Percentiles rank a stretch among this genome's conserved stretches.
Evolutionary conservation across 2,329 filamentous ascomycete genomes (phyloP).

Genomic region (Xylariaceae sp.): DNA sequence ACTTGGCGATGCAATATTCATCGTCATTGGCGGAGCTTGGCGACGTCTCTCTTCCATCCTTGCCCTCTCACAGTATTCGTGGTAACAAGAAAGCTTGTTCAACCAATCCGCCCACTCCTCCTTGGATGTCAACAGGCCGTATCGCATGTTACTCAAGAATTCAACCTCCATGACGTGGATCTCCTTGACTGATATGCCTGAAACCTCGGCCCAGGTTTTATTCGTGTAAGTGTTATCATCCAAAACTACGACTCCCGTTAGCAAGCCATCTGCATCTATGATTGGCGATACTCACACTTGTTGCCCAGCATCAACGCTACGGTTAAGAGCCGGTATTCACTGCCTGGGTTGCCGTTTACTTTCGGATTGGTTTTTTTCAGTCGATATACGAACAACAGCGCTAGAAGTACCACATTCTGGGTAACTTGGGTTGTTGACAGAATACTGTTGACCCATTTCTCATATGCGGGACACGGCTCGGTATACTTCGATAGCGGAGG

Average conservation of each 20-base stretch:
- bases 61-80: constrained; percentile 78
- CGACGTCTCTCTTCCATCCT: constrained; percentile 44
- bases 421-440: constrained; percentile 94
- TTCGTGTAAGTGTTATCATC: constrained; percentile 99
- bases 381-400: constrained; percentile 89
- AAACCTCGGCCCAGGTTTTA: constrained; percentile 99
- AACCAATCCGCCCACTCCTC: constrained; percentile 89
- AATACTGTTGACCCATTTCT: constrained; percentile 91
- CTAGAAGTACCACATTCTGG: constrained; percentile 90
- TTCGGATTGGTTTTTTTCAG: constrained; percentile 87
- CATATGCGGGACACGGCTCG: constrained; percentile 76
- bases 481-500: constrained; percentile 68
- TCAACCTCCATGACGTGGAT: constrained; percentile 99
- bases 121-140: constrained; percentile 85
- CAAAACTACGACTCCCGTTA: constrained; percentile 60
- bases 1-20: constrained; percentile 46
- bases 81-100: constrained; percentile 77
- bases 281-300: constrained; percentile 67
- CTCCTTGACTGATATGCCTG: constrained; percentile 87
- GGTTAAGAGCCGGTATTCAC: constrained; percentile 89
- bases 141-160: constrained; percentile 97
- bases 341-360: constrained; percentile 89
- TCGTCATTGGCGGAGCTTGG: constrained; percentile 33
- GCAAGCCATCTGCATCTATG: background rate
- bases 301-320: constrained; percentile 97